Base-by-base conservation (phyloP, 1,284 basidiomycete species). In the Tilletia indica region DNA sequence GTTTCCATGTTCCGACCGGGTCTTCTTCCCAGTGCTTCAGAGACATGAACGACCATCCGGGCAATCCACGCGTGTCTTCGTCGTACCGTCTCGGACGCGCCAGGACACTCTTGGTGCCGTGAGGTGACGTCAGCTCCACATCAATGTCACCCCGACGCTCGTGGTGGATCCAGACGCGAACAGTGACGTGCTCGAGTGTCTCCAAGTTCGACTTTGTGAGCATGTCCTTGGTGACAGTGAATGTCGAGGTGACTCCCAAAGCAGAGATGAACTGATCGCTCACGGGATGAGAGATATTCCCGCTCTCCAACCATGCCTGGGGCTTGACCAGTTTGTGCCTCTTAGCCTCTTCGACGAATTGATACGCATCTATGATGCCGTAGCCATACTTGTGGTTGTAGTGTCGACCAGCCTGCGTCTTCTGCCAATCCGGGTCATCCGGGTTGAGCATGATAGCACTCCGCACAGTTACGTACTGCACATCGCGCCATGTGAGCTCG, bases 381-480 rank as follows among this genome's bases (percentile, higher is more conserved):
- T 91, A 99, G 1, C 97, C 97, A 79, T 96, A 99, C 85, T 98
- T 98, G 88, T 99, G 98, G 83, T 93, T 96, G 86, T 92, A 99
- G 61, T 86, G 88, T 58, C 91, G 88, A 5, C 93, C 94, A 0
- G 87, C 87, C 3, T 92, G 89, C 1, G 92, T 99, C 67, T 84
- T 86, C 81, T 97, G 93, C 97, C 97, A 99, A 84, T 97, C 95
- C 0, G 93, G 92, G 82, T 99, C 97, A 4, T 93, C 90, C 0
- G 89, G 87, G 83, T 96, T 98, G 85, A 98, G 89, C 79, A 89
- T 88, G 21, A 90, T 88, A 1, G 93, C 92, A 1, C 90, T 92
- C 73, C 88, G 87, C 47, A 99, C 90, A 71, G 91, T 91, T 49
- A 99, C 87, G 82, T 99, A 90, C 84, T 99, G 97, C 51, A 98